These are phyloP conservation scores for Chrysanthemum lavandulifolium DNA, from an alignment of 129 eudicot species.

Conservation along the genomic window DNA sequence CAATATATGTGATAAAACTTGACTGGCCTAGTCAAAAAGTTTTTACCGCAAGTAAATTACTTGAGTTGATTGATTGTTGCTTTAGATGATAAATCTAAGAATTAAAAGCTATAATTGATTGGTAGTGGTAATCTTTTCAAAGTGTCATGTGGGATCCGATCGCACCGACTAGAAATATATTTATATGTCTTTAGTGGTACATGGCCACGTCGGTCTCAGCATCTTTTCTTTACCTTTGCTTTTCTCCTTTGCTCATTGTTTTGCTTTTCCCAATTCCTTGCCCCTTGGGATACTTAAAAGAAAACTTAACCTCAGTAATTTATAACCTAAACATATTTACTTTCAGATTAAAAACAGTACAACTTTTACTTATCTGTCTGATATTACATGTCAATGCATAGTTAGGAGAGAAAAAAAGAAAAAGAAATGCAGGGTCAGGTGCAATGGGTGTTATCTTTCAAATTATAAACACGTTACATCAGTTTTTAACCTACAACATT, in stretches of 20 bases:
- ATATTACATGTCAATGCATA: no score
- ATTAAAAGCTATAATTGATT: background rate
- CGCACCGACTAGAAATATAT: conserved; percentile 27
- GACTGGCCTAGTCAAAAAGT: no score
- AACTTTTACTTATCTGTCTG: no score
- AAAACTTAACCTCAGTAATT: no score
- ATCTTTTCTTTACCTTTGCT: conserved; percentile 31
- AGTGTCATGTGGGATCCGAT: conserved; percentile 28
- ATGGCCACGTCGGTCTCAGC: conserved; percentile 36
- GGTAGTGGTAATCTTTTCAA: background rate
- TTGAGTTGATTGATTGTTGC: background rate
- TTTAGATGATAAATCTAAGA: background rate
- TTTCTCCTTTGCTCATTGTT: conserved; percentile 24
- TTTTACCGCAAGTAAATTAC: background rate
- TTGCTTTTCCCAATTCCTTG: conserved; percentile 14
- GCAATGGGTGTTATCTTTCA: no score
- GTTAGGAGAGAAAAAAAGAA: no score
- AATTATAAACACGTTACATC: no score
- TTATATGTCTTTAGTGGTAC: conserved; percentile 18
- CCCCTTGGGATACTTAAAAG: background rate
- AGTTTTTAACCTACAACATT: no score
- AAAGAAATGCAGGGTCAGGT: no score
- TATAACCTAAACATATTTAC: no score
- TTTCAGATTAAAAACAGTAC: no score
- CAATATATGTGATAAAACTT: no score